Base-by-base conservation (phyloP, 1,284 basidiomycete genomes). In the Dichomitus squalens region DNA sequence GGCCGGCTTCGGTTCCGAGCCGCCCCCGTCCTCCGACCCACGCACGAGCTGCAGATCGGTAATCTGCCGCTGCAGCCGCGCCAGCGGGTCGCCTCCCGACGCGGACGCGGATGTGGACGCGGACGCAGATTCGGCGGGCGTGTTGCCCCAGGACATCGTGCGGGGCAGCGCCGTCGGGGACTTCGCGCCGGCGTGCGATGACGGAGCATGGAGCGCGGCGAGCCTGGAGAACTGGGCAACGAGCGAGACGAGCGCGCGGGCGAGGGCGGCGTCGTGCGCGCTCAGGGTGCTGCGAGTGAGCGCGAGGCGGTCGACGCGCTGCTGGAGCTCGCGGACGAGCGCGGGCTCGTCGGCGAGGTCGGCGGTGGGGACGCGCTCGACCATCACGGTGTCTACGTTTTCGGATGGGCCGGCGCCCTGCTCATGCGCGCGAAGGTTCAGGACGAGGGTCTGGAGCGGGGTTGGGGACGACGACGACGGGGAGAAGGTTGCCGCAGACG, bases 181-280 rank as follows among this genome's bases (percentile, higher is more conserved):
- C 9, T n/a, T 29, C 9, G 25, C 29, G 43, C 3, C 31, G 29
- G 9, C 29, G 29, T 31, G 29, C 29, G 31, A 1, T 16, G 9
- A 16, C 27, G 27, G 18, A 43, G 70, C 62, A 29, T 75, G 72
- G 20, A 78, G 66, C 16, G 61, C 57, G 2, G 85, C 81, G 0
- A 92, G 75, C 4, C 84, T 81, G 54, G 86, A 78, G 52, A 92
- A 82, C 64, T 90, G 82, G 4, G 81, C 72, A 9, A 93, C 76
- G 39, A 93, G 79, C 0, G 86, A 80, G 29, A 86, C 81, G 53
- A 93, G 81, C 1, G 86, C 77, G 20, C 76, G 80, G 1, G 87
- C 86, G 23, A 93, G 80, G 20, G 77, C 73, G 0, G 83, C 83
- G 59, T 91, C 88, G 48, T 59, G 65, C 8, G 65, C 47, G 29